These are phyloP conservation scores for Hypoxylon sp. DNA, from an alignment of 2,329 filamentous ascomycete genomes.

Conservation along the genomic window DNA sequence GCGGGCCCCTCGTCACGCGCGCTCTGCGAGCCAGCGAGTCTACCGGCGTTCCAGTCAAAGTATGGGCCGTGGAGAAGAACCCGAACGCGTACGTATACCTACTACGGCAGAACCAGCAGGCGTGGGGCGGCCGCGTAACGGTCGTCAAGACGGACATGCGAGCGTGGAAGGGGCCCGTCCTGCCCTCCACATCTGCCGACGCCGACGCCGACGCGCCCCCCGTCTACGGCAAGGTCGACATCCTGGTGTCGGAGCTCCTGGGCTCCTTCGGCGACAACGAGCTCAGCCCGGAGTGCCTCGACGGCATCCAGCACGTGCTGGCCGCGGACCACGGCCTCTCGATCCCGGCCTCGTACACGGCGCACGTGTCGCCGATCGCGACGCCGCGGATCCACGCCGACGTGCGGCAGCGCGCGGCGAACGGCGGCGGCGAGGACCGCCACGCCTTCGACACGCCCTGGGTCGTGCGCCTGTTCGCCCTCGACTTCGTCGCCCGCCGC, in stretches of 20 bases:
- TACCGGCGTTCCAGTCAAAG: constrained; percentile 81
- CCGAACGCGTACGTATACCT: constrained; percentile 96
- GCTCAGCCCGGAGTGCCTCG: constrained; percentile 93
- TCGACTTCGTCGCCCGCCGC: constrained; percentile 82
- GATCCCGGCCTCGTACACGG: constrained; percentile 92
- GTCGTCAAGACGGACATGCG: constrained; percentile 98
- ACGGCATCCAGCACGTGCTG: constrained; percentile 94
- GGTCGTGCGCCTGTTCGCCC: constrained; percentile 90
- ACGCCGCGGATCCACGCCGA: constrained; percentile 88
- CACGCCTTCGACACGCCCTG: constrained; percentile 91
- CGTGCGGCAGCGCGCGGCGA: constrained; percentile 71
- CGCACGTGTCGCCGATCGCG: constrained; percentile 91
- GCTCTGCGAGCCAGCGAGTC: constrained; percentile 82
- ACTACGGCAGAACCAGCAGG: constrained; percentile 82
- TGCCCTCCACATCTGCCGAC: constrained; percentile 51
- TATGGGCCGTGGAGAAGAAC: constrained; percentile 98
- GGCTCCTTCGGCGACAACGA: constrained; percentile 98
- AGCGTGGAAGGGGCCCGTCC: constrained; percentile 86
- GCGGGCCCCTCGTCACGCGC: constrained; percentile 90
- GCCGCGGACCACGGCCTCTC: constrained; percentile 84
- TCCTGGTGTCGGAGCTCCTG: constrained; percentile 91
- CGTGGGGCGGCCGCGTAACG: constrained; percentile 85
- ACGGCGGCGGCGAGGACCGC: constrained; percentile 62
- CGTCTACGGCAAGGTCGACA: constrained; percentile 79
- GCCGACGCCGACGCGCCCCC: too few species aligned